Conservation (phyloP, 2,329 filamentous ascomycete genomes). For the Coniella vitis region DNA sequence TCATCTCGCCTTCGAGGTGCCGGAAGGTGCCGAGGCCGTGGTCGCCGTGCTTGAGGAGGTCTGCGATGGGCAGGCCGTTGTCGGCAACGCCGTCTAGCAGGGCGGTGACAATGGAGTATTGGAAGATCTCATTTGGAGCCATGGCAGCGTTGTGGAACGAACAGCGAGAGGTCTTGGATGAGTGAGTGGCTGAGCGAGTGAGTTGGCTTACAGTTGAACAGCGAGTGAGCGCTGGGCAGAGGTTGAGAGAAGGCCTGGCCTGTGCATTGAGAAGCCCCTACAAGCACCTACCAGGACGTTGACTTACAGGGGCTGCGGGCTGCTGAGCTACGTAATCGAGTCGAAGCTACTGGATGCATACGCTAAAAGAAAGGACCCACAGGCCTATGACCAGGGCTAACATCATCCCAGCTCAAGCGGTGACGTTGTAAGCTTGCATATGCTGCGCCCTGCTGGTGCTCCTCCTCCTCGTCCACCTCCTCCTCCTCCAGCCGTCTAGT, state of each 20-base stretch:
- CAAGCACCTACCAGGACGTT: not conserved
- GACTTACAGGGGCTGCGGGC: not conserved
- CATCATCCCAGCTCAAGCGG: not conserved
- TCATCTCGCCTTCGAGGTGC: constrained; percentile 30
- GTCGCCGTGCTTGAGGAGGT: constrained; percentile 26
- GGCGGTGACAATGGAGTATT: constrained; percentile 29
- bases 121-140: constrained; percentile 27
- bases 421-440: constrained; percentile 1
- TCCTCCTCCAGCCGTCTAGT: too few relatives aligned
- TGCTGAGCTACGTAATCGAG: not conserved
- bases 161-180: not conserved
- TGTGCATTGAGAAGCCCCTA: not conserved
- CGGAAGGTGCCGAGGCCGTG: constrained; percentile 30
- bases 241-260: too few relatives aligned
- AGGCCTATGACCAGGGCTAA: too few relatives aligned
- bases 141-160: constrained; percentile 13
- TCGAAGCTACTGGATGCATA: not conserved
- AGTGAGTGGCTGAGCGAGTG: too few relatives aligned
- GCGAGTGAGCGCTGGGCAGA: too few relatives aligned
- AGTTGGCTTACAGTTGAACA: too few relatives aligned
- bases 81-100: constrained; percentile 30
- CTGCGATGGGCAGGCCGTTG: constrained; percentile 24
- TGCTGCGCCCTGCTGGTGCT: not conserved
- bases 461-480: too few relatives aligned
- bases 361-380: not conserved